These are phyloP conservation scores for Schrenkiella parvula DNA, from an alignment of 345 rosid genomes.

Conservation along the genomic window DNA sequence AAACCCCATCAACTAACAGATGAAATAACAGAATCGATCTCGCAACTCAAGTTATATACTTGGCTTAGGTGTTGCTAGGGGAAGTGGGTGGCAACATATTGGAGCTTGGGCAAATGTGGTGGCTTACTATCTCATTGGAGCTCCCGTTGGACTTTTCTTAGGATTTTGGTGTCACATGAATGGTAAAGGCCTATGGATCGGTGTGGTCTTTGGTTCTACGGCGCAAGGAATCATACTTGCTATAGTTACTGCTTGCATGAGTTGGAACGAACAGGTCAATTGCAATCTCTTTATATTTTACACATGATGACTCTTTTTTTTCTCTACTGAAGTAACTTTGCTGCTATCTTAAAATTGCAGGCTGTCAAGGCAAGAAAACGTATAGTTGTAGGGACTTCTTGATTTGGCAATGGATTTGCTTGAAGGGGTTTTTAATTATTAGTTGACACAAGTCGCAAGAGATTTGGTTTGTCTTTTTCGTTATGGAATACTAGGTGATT, in stretches of 20 bases:
- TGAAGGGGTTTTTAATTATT: background rate
- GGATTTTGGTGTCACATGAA: conserved; percentile 36
- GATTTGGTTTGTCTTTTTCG: background rate
- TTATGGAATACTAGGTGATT: background rate
- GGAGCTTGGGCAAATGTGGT: conserved; percentile 45
- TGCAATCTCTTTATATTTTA: background rate
- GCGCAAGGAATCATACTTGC: conserved; percentile 32
- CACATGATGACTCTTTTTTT: background rate
- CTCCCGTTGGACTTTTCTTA: conserved; percentile 36
- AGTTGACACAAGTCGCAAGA: background rate
- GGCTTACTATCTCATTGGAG: conserved; percentile 37
- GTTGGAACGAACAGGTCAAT: conserved; percentile 39
- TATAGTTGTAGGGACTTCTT: conserved; percentile 23
- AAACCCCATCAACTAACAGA: background rate
- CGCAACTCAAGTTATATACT: background rate
- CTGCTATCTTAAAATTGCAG: conserved; percentile 15
- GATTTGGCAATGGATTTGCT: background rate
- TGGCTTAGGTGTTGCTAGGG: conserved; percentile 41
- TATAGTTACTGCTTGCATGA: conserved; percentile 33
- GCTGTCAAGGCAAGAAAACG: conserved; percentile 39
- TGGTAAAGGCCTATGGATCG: conserved; percentile 46
- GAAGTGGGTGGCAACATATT: conserved; percentile 49
- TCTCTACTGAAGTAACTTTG: background rate
- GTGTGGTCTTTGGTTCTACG: conserved; percentile 39
- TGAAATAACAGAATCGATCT: background rate